phyloP scores from a whole-genome alignment of 75 land plant genomes.

The Pseudotsuga menziesii region DNA sequence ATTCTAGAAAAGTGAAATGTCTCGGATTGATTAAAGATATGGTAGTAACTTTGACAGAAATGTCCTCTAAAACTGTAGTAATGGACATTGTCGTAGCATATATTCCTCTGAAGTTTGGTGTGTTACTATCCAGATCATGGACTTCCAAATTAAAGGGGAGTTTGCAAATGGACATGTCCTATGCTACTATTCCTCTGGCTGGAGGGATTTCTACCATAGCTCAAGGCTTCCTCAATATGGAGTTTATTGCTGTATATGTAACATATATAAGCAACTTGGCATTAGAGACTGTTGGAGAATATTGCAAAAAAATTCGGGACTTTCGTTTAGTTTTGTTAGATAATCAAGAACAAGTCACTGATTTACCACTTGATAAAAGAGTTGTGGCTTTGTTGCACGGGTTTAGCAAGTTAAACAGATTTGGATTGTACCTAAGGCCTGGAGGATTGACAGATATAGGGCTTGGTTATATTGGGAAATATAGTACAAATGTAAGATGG shows the following conservation, averaged over 20 bases:
- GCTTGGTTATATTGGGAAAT: slow-evolving; percentile 30
- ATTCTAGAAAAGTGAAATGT: no score
- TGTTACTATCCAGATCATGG: no score
- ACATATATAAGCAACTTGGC: slow-evolving; percentile 38
- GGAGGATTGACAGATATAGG: slow-evolving; percentile 39
- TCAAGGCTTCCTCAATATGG: slow-evolving; percentile 26
- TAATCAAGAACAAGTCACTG: slow-evolving; percentile 11
- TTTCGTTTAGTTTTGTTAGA: slow-evolving; percentile 28
- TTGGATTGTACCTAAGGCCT: slow-evolving; percentile 29
- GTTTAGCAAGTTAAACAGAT: slow-evolving; percentile 23
- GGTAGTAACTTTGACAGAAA: no score
- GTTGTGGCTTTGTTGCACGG: slow-evolving; percentile 26
- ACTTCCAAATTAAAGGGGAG: no score
- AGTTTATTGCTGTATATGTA: slow-evolving; percentile 33
- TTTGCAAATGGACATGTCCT: no score
- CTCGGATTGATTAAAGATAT: no score
- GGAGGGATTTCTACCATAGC: slow-evolving; percentile 31
- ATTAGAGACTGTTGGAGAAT: slow-evolving; percentile 26
- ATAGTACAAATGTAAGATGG: slow-evolving; percentile 33
- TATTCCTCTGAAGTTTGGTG: no score
- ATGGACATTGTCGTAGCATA: no score
- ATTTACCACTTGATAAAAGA: slow-evolving; percentile 47
- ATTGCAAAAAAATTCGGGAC: slow-evolving; percentile 34
- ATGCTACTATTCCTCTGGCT: no score
- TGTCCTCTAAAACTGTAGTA: no score